Evolutionary conservation across 2,329 filamentous ascomycete species (phyloP).

Genomic region (Lithohypha guttulata): DNA sequence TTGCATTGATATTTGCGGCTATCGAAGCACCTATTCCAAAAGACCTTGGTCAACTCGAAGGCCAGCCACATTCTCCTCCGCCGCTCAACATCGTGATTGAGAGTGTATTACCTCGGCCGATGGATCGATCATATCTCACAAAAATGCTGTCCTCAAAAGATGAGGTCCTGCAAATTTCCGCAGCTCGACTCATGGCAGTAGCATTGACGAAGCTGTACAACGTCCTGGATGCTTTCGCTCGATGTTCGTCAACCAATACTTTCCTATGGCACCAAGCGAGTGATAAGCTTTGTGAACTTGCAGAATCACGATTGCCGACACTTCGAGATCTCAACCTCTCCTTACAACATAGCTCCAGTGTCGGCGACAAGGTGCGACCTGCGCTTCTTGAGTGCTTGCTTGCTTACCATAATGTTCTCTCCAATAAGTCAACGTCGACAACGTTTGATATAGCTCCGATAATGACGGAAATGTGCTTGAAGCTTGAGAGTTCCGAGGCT

Average conservation of each 20-base stretch:
- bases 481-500: conserved; percentile 40
- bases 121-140: conserved; percentile 68
- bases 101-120: conserved; percentile 70
- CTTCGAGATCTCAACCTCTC: conserved; percentile 69
- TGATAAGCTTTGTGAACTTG: conserved; percentile 58
- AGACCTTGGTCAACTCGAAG: neutral
- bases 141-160: conserved; percentile 70
- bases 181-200: conserved; percentile 64
- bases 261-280: conserved; percentile 60
- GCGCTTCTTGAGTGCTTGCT: conserved; percentile 66
- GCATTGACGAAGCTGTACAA: conserved; percentile 66
- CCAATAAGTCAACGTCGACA: conserved; percentile 66
- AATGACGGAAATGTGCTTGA: conserved; percentile 57
- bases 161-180: conserved; percentile 73
- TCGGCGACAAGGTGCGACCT: conserved; percentile 59
- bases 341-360: conserved; percentile 58
- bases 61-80: conserved; percentile 59
- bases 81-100: conserved; percentile 70
- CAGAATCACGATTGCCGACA: conserved; percentile 65
- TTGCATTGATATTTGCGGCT: conserved; percentile 73
- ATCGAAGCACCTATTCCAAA: conserved; percentile 63
- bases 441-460: conserved; percentile 80
- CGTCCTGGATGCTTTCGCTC: conserved; percentile 51
- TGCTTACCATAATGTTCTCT: conserved; percentile 75
- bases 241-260: conserved; percentile 34